Percentiles rank a stretch among this genome's conserved stretches.
Evolutionary conservation across 2,329 filamentous ascomycete species (phyloP).

Genomic region (Sporothrix luriei): DNA sequence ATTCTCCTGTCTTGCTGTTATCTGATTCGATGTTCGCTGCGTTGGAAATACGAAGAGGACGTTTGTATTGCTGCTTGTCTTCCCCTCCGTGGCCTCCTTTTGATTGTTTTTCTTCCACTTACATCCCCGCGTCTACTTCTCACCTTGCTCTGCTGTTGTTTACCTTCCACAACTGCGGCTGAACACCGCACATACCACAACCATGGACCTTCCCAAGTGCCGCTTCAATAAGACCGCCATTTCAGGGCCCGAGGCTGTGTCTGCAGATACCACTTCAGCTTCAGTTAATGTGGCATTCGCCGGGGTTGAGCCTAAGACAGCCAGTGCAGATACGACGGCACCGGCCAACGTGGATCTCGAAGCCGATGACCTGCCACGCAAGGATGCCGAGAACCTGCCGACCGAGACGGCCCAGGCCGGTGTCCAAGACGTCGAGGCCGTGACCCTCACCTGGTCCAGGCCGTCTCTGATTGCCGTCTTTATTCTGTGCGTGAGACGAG

Average conservation of each 20-base stretch:
- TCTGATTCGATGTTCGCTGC: neutral
- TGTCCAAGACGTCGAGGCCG: constrained; percentile 53
- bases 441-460: constrained; percentile 49
- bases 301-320: neutral
- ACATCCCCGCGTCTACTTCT: neutral
- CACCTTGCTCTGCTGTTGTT: neutral
- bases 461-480: constrained; percentile 49
- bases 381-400: constrained; percentile 23
- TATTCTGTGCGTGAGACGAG: constrained; percentile 36
- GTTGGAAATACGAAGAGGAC: constrained; percentile 14
- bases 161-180: neutral
- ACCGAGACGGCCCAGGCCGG: constrained; percentile 45
- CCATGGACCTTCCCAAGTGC: constrained; percentile 29
- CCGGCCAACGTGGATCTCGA: constrained; percentile 5
- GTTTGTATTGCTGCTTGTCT: neutral
- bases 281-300: neutral
- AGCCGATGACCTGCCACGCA: constrained; percentile 4
- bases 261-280: neutral
- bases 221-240: constrained; percentile 20
- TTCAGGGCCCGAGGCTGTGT: constrained; percentile 13
- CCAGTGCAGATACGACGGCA: neutral
- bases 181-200: neutral
- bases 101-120: neutral
- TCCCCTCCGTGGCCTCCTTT: neutral
- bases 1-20: neutral